Evolutionary conservation across 2,329 filamentous ascomycete species (phyloP), one percentile per base, ranked within the genome.

Genomic region (Ophioceras dolichostomum): DNA sequence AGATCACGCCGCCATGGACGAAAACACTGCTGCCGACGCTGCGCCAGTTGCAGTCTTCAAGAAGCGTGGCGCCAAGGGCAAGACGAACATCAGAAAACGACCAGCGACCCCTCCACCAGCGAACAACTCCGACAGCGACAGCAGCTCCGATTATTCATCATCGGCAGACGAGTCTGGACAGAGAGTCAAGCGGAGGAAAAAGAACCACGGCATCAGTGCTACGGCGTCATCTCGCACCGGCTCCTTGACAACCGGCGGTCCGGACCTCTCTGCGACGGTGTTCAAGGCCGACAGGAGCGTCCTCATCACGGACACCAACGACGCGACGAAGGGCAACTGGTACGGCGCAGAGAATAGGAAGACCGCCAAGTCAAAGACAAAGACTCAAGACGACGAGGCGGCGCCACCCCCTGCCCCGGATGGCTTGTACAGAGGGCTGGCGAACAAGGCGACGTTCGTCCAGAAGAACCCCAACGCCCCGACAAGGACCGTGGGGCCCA

Each of bases 251-350:
- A 50, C 55, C 0, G 42, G 53, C 10, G 55, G 54, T 9, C 58
- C 62, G 7, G 64, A 72, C 20, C 55, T 67, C 18, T 59, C 62
- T 12, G 60, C 73, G 41, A 70, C 73, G 33, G 59, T 70, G 44
- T 73, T 72, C 58, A 58, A 68, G 37, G 73, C 79, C 40, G 71
- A 85, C 56, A 68, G 79, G 46, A 69, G 64, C 40, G 59, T 75
- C 18, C 67, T 68, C 45, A 76, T 86, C 48, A 67, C 76, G 48
- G 69, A 68, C 44, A 73, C 73, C 49, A 89, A 89, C 56, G 88
- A 95, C 55, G 89, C 91, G 16, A 96, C 89, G 2, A 94, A 93
- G 51, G 81, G 73, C 39, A 84, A 94, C 55, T 95, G 87, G 88
- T 91, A 82, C 58, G 87, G 94, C 42, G n/a, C n/a, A n/a, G n/a